Evolutionary conservation across 164 flowering plant species (phyloP).

Genomic region (Echeveria elegans): DNA sequence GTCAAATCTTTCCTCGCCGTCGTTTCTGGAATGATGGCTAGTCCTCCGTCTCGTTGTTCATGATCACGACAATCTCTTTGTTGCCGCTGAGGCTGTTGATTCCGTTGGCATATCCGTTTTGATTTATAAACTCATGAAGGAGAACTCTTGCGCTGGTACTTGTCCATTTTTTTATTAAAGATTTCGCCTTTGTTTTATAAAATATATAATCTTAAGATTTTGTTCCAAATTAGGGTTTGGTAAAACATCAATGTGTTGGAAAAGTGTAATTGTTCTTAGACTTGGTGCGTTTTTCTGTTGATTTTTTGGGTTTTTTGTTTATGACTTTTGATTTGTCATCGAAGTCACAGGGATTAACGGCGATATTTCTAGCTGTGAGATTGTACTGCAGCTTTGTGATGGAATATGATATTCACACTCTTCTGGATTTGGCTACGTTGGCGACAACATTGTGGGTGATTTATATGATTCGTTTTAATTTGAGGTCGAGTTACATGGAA

Average conservation of each 20-base stretch:
- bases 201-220: too few relatives aligned
- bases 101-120: too few relatives aligned
- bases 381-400: too few relatives aligned
- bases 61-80: too few relatives aligned
- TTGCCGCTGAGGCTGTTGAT: slow-evolving; percentile 73
- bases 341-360: slow-evolving; percentile 61
- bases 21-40: slow-evolving; percentile 55
- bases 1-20: slow-evolving; percentile 67
- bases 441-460: slow-evolving; percentile 60
- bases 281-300: not conserved
- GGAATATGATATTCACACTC: slow-evolving; percentile 54
- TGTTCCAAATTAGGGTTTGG: not conserved
- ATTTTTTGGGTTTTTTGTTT: not conserved
- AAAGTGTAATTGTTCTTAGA: too few relatives aligned
- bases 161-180: too few relatives aligned
- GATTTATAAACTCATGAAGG: too few relatives aligned
- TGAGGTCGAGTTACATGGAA: too few relatives aligned
- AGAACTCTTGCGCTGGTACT: slow-evolving; percentile 68
- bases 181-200: not conserved
- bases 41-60: slow-evolving; percentile 57
- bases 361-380: too few relatives aligned
- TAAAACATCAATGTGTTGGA: too few relatives aligned
- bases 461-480: slow-evolving; percentile 56
- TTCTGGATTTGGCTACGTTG: slow-evolving; percentile 56
- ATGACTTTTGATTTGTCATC: slow-evolving; percentile 23